phyloP scores from a whole-genome alignment of 176 grass and related monocot genomes.

The Oryza coarctata region DNA sequence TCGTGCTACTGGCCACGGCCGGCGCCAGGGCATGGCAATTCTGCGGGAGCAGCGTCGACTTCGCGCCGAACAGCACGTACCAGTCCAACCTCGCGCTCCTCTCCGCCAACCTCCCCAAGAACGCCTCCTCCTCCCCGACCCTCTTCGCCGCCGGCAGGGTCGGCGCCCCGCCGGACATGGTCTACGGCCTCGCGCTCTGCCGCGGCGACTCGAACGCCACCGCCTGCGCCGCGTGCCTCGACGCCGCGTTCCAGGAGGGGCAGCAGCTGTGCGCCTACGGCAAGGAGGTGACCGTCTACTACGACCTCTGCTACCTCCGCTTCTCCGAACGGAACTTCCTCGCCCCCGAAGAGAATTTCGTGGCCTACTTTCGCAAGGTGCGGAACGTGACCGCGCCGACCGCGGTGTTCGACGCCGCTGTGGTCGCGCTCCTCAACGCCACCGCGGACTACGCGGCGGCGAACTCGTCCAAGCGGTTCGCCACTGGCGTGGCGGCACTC shows the following conservation, averaged over 20 bases:
- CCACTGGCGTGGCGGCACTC: slow-evolving; percentile 33
- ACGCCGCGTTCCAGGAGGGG: slow-evolving; percentile 9
- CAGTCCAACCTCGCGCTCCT: slow-evolving; percentile 41
- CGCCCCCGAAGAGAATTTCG: accelerated
- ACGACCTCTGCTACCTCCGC: slow-evolving; percentile 27
- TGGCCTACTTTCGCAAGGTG: accelerated
- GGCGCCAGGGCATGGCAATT: neutral
- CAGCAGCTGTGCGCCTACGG: neutral
- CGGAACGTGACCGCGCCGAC: slow-evolving; percentile 20
- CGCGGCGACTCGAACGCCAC: slow-evolving; percentile 37
- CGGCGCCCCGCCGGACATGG: slow-evolving; percentile 25
- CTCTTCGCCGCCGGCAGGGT: slow-evolving; percentile 31
- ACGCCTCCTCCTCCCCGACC: neutral
- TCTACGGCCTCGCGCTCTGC: slow-evolving; percentile 42
- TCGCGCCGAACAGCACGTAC: slow-evolving; percentile 16
- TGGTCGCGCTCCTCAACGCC: slow-evolving; percentile 37
- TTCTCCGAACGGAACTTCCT: slow-evolving; percentile 40
- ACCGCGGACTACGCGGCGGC: slow-evolving; percentile 34
- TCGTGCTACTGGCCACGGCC: neutral
- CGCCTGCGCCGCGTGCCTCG: slow-evolving; percentile 35
- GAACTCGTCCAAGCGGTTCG: slow-evolving; percentile 39
- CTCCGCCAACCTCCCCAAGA: slow-evolving; percentile 27
- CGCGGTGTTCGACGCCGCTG: slow-evolving; percentile 12
- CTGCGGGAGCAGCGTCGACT: neutral
- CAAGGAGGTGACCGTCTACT: slow-evolving; percentile 2